Evolutionary conservation across 768 basidiomycete species (phyloP).

Genomic region (Termitomyces heimii): DNA sequence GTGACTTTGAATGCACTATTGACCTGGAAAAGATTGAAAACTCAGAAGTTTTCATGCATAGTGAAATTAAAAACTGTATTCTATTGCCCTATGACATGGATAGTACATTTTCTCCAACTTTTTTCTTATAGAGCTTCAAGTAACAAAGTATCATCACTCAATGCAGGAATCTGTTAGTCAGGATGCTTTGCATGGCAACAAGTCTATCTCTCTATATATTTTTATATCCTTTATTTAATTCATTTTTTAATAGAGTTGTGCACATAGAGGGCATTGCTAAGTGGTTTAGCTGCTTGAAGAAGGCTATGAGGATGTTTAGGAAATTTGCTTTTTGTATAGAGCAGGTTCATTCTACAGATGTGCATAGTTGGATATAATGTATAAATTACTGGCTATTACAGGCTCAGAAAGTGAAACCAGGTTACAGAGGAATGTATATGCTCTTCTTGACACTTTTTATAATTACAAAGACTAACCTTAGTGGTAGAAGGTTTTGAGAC

Average conservation of each 20-base stretch:
- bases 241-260: background rate
- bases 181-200: background rate
- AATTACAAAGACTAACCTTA: no score
- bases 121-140: background rate
- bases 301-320: background rate
- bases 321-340: no score
- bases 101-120: background rate
- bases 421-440: no score
- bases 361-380: no score
- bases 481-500: no score
- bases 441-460: no score
- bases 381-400: no score
- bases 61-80: no score
- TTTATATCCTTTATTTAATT: background rate
- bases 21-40: background rate
- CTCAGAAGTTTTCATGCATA: no score
- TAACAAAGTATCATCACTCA: background rate
- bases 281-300: background rate
- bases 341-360: no score
- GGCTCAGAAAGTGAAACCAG: no score
- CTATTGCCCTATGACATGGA: background rate
- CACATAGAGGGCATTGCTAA: background rate
- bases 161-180: background rate
- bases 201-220: background rate
- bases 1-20: background rate